Conservation (phyloP, 2,329 filamentous ascomycete species). For the Colletotrichum theobromicola region DNA sequence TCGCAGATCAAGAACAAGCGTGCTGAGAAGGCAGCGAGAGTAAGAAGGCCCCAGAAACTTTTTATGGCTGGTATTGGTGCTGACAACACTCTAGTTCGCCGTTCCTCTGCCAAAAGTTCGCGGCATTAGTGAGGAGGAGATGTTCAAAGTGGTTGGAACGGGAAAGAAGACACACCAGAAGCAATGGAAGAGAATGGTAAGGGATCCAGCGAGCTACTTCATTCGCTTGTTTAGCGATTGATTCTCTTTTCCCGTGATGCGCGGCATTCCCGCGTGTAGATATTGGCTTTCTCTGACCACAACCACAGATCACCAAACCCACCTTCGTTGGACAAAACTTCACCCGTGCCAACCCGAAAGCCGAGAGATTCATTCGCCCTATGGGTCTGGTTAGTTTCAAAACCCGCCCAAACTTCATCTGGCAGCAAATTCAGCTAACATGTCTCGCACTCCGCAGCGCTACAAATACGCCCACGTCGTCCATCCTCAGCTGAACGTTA, state of each 20-base stretch:
- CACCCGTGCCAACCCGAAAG: not conserved
- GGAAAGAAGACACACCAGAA: conserved; percentile 95
- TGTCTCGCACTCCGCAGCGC: conserved; percentile 30
- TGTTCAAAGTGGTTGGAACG: conserved; percentile 96
- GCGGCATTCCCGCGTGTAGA: not conserved
- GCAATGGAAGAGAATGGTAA: conserved; percentile 75
- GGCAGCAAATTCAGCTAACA: not conserved
- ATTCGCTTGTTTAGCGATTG: not conserved
- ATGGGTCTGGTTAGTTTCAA: conserved; percentile 38
- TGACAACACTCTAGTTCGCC: conserved; percentile 62
- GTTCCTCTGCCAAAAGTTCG: conserved; percentile 61
- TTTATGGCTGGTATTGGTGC: not conserved
- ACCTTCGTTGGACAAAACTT: conserved; percentile 77
- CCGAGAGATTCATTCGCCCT: conserved; percentile 54
- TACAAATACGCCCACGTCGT: conserved; percentile 62
- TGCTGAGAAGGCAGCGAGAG: conserved; percentile 83
- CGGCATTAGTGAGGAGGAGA: conserved; percentile 90
- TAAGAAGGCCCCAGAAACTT: not conserved
- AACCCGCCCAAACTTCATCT: accelerated
- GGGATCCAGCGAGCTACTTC: conserved; percentile 18
- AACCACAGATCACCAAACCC: conserved; percentile 68
- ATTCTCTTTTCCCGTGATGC: not conserved
- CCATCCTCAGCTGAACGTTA: conserved; percentile 77
- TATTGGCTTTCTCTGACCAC: not conserved
- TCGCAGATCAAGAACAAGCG: conserved; percentile 96